Percentiles rank a stretch among this genome's conserved stretches.
These are phyloP conservation scores for Ganoderma boninense DNA, from an alignment of 1,284 basidiomycete genomes.

Conservation along the genomic window DNA sequence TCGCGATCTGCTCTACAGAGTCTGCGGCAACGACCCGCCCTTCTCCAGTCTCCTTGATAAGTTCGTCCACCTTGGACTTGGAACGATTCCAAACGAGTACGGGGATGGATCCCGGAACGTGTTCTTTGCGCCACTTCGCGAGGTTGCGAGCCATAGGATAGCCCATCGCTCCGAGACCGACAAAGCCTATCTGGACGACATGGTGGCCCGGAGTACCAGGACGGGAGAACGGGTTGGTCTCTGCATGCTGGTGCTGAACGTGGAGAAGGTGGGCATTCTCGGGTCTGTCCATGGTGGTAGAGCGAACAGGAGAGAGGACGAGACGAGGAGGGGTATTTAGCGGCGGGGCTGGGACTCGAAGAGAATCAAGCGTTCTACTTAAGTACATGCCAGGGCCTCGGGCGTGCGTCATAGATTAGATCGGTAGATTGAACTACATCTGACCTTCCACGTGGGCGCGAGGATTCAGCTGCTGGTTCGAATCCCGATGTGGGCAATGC, in stretches of 20 bases:
- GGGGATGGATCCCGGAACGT: constrained; percentile 49
- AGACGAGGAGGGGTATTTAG: background rate
- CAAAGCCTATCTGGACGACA: constrained; percentile 62
- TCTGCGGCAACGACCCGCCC: constrained; percentile 62
- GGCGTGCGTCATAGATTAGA: constrained; percentile 25
- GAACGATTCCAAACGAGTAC: constrained; percentile 77
- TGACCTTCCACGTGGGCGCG: background rate
- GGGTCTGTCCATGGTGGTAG: constrained; percentile 15
- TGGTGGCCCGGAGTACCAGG: constrained; percentile 55
- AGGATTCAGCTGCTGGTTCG: too few relatives aligned
- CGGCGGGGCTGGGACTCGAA: background rate
- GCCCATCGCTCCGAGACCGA: constrained; percentile 78
- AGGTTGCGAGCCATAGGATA: constrained; percentile 79
- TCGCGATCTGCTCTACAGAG: constrained; percentile 61
- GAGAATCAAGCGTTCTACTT: background rate
- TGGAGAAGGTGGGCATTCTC: constrained; percentile 27
- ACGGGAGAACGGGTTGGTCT: constrained; percentile 62
- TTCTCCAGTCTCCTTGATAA: constrained; percentile 62
- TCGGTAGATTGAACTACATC: too few relatives aligned
- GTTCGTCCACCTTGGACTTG: constrained; percentile 61
- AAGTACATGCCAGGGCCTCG: constrained; percentile 6
- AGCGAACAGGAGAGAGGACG: background rate
- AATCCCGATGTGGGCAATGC: too few relatives aligned
- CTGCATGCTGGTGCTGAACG: constrained; percentile 26
- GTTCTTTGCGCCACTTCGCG: constrained; percentile 56